Conservation (phyloP, 2,329 filamentous ascomycete genomes). For the Fusarium sp. region DNA sequence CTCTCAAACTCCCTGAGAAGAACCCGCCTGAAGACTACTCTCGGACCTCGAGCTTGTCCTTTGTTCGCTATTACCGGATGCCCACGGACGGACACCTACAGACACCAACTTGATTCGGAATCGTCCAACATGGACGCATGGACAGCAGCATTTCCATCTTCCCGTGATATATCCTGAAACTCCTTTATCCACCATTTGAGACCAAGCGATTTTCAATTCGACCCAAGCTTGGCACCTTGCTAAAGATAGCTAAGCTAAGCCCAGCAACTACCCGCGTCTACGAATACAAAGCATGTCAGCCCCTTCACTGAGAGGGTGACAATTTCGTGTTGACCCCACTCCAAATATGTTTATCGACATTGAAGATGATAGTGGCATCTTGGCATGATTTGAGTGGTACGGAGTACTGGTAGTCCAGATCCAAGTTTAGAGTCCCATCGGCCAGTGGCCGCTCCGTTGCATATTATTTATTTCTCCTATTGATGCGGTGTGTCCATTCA, state of each 20-base stretch:
- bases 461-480: constrained; percentile 8
- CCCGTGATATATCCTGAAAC: constrained; percentile 36
- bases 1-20: neutral
- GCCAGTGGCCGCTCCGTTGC: constrained; percentile 21
- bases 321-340: constrained; percentile 20
- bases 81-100: constrained; percentile 1
- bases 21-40: neutral
- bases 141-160: constrained; percentile 11
- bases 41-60: neutral
- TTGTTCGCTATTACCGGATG: neutral
- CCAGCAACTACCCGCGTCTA: constrained; percentile 19
- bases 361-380: constrained; percentile 36
- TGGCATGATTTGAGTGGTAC: constrained; percentile 13
- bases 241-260: constrained; percentile 29
- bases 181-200: constrained; percentile 12
- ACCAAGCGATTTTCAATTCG: constrained; percentile 10
- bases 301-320: constrained; percentile 1
- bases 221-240: constrained; percentile 23
- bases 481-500: constrained; percentile 26
- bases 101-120: constrained; percentile 28
- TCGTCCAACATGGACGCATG: constrained; percentile 10
- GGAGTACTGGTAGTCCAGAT: neutral
- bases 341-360: constrained; percentile 31
- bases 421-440: constrained; percentile 13
- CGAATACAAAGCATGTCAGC: constrained; percentile 11